Conservation (phyloP, 139 green algal species). For the Nannochloris sp. region DNA sequence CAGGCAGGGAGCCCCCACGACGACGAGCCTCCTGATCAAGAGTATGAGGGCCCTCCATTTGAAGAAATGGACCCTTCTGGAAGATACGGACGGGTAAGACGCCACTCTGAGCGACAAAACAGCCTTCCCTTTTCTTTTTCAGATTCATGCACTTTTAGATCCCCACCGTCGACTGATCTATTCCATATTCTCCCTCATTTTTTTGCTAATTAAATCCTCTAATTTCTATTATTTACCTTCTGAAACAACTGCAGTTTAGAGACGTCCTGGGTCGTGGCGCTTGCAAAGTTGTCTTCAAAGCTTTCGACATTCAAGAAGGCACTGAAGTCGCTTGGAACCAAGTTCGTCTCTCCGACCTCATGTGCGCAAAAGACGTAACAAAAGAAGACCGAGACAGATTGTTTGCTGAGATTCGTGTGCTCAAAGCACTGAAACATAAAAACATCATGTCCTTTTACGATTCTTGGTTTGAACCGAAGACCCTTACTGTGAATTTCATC, state of each 20-base stretch:
- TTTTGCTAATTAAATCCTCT: background rate
- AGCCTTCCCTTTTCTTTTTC: background rate
- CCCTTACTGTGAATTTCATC: conserved; percentile 96
- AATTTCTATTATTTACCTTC: background rate
- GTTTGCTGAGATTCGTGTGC: conserved; percentile 91
- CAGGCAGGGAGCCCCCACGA: background rate
- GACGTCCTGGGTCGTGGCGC: conserved; percentile 84
- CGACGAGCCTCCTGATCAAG: conserved; percentile 14
- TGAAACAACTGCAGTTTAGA: conserved; percentile 47
- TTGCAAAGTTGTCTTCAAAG: conserved; percentile 98
- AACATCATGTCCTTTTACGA: conserved; percentile 98
- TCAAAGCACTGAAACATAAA: conserved; percentile 96
- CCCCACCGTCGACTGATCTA: background rate
- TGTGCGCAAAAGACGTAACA: conserved; percentile 29
- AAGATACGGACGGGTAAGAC: conserved; percentile 54
- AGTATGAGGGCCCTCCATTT: conserved; percentile 23
- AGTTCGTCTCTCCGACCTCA: conserved; percentile 65
- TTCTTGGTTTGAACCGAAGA: conserved; percentile 88
- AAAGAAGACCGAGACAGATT: conserved; percentile 80
- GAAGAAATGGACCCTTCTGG: conserved; percentile 60
- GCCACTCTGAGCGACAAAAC: too few relatives aligned
- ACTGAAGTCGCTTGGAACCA: conserved; percentile 99
- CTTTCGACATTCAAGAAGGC: conserved; percentile 88
- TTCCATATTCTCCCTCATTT: background rate
- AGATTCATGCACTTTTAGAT: too few relatives aligned